Conservation (phyloP, 2,329 filamentous ascomycete species). For the Fusarium fujikuroi region DNA sequence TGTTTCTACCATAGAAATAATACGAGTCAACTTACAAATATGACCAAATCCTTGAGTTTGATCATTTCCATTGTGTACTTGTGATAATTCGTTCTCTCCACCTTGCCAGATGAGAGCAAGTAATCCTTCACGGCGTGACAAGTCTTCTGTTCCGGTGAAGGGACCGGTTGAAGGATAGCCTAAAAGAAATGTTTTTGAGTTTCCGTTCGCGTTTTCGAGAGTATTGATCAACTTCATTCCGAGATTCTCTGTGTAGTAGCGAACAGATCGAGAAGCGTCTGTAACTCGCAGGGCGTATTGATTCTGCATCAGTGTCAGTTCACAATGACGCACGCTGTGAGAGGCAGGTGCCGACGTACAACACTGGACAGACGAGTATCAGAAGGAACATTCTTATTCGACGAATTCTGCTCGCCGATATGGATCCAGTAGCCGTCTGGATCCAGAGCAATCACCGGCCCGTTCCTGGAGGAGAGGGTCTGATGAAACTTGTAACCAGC, state of each 20-base stretch:
- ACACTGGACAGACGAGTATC: background rate
- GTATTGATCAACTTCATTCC: background rate
- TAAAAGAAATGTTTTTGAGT: background rate
- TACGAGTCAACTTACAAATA: background rate
- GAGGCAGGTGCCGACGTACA: background rate
- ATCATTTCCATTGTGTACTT: background rate
- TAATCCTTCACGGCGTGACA: background rate
- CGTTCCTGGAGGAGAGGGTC: no score
- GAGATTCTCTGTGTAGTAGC: background rate
- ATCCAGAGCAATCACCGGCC: background rate
- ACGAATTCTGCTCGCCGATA: rapidly evolving
- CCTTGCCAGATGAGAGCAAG: background rate
- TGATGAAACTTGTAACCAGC: background rate
- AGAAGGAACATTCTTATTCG: rapidly evolving
- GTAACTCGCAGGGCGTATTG: background rate
- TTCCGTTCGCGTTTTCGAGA: rapidly evolving
- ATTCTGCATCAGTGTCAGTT: background rate
- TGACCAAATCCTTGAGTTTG: background rate
- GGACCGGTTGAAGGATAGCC: background rate
- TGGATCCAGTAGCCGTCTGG: background rate
- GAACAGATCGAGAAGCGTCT: background rate
- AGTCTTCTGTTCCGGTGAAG: background rate
- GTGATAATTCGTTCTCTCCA: rapidly evolving
- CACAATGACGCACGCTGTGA: background rate
- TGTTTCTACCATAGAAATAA: background rate